Conservation (phyloP, 2,329 filamentous ascomycete species). For the Cadophora sp. region DNA sequence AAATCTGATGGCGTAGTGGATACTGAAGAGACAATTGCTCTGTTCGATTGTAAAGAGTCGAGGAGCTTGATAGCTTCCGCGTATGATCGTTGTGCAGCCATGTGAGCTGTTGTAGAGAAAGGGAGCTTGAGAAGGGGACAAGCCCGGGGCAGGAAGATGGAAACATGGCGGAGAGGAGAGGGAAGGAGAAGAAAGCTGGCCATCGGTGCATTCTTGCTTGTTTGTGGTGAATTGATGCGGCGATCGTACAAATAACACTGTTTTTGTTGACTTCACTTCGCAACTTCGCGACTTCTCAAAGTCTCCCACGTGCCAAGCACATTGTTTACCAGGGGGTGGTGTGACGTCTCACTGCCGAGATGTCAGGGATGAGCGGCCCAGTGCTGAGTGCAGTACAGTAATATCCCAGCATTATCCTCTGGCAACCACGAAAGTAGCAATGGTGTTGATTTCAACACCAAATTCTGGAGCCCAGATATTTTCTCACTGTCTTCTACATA, state of each 20-base stretch:
- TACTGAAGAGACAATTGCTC: constrained; percentile 33
- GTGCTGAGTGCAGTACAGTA: constrained; percentile 6
- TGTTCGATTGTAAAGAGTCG: constrained; percentile 40
- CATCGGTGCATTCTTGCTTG: constrained; percentile 22
- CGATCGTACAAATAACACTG: neutral
- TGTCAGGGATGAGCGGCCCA: constrained; percentile 6
- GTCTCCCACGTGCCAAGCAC: constrained; percentile 6
- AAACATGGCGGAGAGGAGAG: constrained; percentile 20
- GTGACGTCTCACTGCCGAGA: constrained; percentile 6
- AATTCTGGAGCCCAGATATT: neutral
- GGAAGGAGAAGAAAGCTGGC: constrained; percentile 15
- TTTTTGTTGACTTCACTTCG: neutral
- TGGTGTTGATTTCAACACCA: neutral
- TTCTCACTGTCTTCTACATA: neutral
- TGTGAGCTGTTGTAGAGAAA: constrained; percentile 17
- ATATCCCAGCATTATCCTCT: constrained; percentile 1
- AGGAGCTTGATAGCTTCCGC: constrained; percentile 36
- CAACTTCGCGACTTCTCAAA: neutral
- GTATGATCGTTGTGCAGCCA: constrained; percentile 27
- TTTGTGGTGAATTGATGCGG: neutral
- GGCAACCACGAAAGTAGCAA: neutral
- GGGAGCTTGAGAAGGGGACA: constrained; percentile 2
- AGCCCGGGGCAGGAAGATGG: neutral
- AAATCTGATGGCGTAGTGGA: constrained; percentile 26
- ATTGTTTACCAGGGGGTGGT: neutral